phyloP scores from a whole-genome alignment of 2,329 filamentous ascomycete species.

The Ceratocystis colombiana region DNA sequence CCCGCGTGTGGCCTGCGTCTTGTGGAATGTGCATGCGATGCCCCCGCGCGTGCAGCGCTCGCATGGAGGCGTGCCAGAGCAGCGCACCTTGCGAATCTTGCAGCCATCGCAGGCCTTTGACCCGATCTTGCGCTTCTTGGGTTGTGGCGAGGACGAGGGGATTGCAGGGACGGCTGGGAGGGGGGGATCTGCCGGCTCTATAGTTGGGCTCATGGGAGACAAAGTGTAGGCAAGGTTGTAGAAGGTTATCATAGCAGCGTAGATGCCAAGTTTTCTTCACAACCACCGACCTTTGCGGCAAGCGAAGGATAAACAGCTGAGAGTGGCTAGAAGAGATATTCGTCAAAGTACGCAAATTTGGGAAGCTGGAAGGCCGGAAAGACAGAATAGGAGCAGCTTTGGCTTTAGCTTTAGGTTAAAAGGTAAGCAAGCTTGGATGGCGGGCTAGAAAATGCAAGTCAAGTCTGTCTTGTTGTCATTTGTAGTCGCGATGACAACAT shows the following conservation, averaged over 20 bases:
- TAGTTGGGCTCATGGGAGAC: not conserved
- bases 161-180: not conserved
- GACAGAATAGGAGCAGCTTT: not conserved
- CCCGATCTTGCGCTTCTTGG: slow-evolving; percentile 23
- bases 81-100: slow-evolving; percentile 45
- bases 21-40: slow-evolving; percentile 43
- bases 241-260: not conserved
- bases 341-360: not conserved
- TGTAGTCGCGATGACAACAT: slow-evolving; percentile 17
- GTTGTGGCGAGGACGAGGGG: not conserved
- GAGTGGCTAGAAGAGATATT: not conserved
- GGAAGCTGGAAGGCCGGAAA: not conserved
- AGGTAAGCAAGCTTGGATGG: not conserved
- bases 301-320: too few species aligned
- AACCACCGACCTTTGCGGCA: not conserved
- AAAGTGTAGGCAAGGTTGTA: not conserved
- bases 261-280: not conserved
- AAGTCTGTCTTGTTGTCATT: slow-evolving; percentile 14
- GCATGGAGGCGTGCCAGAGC: slow-evolving; percentile 40
- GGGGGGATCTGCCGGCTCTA: not conserved
- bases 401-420: not conserved
- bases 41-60: slow-evolving; percentile 37
- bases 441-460: not conserved
- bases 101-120: slow-evolving; percentile 40
- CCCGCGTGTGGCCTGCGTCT: slow-evolving; percentile 37